Evolutionary conservation across 331 rosid species (phyloP).

Genomic region (Pyracantha coccinea): DNA sequence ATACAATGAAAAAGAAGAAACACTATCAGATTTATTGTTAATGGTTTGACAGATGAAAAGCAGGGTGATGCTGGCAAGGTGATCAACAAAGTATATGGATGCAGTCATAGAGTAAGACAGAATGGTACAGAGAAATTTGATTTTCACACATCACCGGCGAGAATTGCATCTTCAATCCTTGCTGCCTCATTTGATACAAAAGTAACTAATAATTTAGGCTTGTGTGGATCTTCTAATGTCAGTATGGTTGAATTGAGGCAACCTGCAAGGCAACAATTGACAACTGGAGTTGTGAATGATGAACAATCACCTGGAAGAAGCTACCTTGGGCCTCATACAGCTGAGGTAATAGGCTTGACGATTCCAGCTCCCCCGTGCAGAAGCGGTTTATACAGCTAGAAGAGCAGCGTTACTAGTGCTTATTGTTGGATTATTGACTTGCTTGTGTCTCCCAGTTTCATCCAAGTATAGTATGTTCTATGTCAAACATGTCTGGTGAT

Average conservation of each 20-base stretch:
- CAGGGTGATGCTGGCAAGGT: too few relatives aligned
- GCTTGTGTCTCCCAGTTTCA: too few relatives aligned
- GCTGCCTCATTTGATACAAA: not conserved
- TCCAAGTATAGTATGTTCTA: too few relatives aligned
- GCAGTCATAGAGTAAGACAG: too few relatives aligned
- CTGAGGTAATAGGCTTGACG: slow-evolving; percentile 63
- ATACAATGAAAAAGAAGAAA: slow-evolving; percentile 24
- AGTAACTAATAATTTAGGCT: too few relatives aligned
- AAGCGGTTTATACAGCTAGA: too few relatives aligned
- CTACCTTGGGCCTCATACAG: slow-evolving; percentile 29
- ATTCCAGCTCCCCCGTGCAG: slow-evolving; percentile 50
- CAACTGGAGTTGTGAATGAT: slow-evolving; percentile 6
- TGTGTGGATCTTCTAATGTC: not conserved
- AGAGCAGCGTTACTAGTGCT: too few relatives aligned
- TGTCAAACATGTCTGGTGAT: too few relatives aligned
- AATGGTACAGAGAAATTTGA: too few relatives aligned
- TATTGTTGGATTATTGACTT: too few relatives aligned
- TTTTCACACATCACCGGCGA: not conserved
- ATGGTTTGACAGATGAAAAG: too few relatives aligned
- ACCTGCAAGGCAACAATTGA: slow-evolving; percentile 14
- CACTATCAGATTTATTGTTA: not conserved
- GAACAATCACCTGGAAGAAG: slow-evolving; percentile 8
- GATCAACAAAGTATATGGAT: too few relatives aligned
- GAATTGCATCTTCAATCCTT: slow-evolving; percentile 8
- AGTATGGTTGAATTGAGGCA: slow-evolving; percentile 12